Evolutionary conservation across 495 filamentous ascomycete genomes (phyloP).

Genomic region (Lasiosphaeriaceae sp.): DNA sequence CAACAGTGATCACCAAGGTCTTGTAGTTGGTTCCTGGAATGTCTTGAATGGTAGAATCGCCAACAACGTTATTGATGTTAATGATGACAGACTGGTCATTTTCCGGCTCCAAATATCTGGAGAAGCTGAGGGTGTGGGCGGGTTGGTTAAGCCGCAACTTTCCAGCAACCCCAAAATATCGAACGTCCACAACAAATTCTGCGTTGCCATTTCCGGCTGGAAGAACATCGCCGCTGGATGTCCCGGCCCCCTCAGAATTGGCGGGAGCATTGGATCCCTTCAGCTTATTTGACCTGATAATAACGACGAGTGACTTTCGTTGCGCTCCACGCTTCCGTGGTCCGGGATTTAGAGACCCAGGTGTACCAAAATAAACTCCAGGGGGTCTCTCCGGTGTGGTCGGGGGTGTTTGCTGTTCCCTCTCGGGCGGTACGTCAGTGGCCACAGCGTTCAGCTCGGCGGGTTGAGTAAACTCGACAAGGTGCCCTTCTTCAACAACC

Average conservation of each 20-base stretch:
- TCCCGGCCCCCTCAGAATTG: too few relatives aligned
- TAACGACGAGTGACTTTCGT: slow-evolving; percentile 32
- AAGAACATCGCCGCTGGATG: too few relatives aligned
- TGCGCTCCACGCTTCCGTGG: slow-evolving; percentile 5
- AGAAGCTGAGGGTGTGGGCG: slow-evolving; percentile 9
- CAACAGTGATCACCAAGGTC: slow-evolving; percentile 11
- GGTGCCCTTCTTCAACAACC: background rate
- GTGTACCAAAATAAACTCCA: slow-evolving; percentile 15
- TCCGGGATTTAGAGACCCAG: slow-evolving; percentile 20
- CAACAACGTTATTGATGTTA: slow-evolving; percentile 10
- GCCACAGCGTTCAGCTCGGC: background rate
- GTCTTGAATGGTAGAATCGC: slow-evolving; percentile 12
- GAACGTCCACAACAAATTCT: slow-evolving; percentile 11
- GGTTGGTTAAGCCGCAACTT: slow-evolving; percentile 11
- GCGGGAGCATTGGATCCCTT: slow-evolving; percentile 17
- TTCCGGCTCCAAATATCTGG: background rate
- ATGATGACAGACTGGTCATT: slow-evolving; percentile 15
- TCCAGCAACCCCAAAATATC: slow-evolving; percentile 14
- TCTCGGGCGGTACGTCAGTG: background rate
- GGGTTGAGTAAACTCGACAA: background rate
- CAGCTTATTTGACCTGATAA: slow-evolving; percentile 29
- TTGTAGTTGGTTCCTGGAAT: slow-evolving; percentile 15
- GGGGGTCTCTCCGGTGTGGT: background rate
- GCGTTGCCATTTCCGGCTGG: background rate
- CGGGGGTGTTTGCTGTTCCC: background rate